Conservation (phyloP, 106 monocot genomes). For the Platanthera guangdongensis region DNA sequence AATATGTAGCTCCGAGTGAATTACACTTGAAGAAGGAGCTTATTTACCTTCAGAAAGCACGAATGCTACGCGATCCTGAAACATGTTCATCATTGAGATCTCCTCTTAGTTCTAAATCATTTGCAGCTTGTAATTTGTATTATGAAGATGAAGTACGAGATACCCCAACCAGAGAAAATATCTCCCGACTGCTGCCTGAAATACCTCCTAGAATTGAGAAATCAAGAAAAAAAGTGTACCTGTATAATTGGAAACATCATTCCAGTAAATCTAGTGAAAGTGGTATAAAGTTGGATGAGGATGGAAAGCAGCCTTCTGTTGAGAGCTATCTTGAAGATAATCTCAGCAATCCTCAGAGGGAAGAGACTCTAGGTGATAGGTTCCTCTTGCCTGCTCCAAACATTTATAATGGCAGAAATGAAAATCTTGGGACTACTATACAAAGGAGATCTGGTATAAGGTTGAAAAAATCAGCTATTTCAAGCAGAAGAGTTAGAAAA, state of each 20-base stretch:
- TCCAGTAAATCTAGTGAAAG: slow-evolving; percentile 58
- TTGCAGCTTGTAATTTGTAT: slow-evolving; percentile 25
- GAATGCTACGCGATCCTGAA: slow-evolving; percentile 78
- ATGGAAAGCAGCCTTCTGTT: slow-evolving; percentile 26
- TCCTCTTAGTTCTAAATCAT: slow-evolving; percentile 61
- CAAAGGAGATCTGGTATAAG: slow-evolving; percentile 33
- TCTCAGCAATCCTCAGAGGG: slow-evolving; percentile 18
- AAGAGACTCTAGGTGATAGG: slow-evolving; percentile 22
- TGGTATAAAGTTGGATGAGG: slow-evolving; percentile 37
- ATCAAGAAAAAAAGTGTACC: slow-evolving; percentile 47
- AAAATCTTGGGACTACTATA: slow-evolving; percentile 10
- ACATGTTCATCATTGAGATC: slow-evolving; percentile 91
- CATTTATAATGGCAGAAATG: slow-evolving; percentile 5
- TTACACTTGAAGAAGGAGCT: slow-evolving; percentile 96
- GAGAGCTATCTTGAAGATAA: slow-evolving; percentile 23
- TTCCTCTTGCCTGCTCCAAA: slow-evolving; percentile 24
- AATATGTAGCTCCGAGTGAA: slow-evolving; percentile 65
- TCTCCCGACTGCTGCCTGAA: slow-evolving; percentile 10
- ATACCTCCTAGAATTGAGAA: slow-evolving; percentile 28
- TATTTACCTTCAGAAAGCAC: slow-evolving; percentile 55
- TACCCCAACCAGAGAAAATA: slow-evolving; percentile 12
- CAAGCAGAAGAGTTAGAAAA: slow-evolving; percentile 18
- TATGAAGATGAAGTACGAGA: slow-evolving; percentile 19
- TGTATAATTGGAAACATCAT: slow-evolving; percentile 74
- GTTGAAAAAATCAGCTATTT: slow-evolving; percentile 22